Percentiles rank a stretch among this genome's conserved stretches.
phyloP scores from a whole-genome alignment of 805 yeast genomes.

The Yarrowia phangngaensis region DNA sequence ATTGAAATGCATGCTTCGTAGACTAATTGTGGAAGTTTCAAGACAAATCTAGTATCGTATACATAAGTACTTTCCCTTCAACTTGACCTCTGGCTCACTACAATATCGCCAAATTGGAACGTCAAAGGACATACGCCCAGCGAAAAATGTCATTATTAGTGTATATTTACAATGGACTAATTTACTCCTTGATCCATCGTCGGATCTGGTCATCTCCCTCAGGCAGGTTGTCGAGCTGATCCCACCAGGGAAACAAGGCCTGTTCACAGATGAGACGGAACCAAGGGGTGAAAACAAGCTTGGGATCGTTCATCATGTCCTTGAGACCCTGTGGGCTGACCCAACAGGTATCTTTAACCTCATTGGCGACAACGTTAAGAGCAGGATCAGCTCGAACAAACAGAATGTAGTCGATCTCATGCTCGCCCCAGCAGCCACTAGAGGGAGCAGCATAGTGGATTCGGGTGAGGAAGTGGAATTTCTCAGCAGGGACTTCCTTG shows the following conservation, averaged over 20 bases:
- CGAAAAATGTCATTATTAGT: too few relatives aligned
- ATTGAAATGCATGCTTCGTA: too few relatives aligned
- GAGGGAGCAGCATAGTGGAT: slow-evolving; percentile 87
- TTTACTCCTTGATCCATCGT: slow-evolving; percentile 9
- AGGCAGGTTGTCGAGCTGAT: slow-evolving; percentile 49
- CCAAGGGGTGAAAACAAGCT: slow-evolving; percentile 93
- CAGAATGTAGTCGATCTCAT: slow-evolving; percentile 92
- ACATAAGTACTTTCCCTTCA: too few relatives aligned
- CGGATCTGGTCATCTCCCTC: slow-evolving; percentile 25
- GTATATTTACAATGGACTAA: too few relatives aligned
- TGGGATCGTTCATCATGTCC: slow-evolving; percentile 66
- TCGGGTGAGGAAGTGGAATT: slow-evolving; percentile 81
- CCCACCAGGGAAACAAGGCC: slow-evolving; percentile 94
- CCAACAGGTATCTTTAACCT: slow-evolving; percentile 75
- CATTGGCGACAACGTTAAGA: slow-evolving; percentile 63
- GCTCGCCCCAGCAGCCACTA: slow-evolving; percentile 91
- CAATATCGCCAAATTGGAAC: too few relatives aligned
- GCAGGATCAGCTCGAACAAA: slow-evolving; percentile 58
- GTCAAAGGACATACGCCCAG: too few relatives aligned
- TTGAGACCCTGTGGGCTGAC: slow-evolving; percentile 66
- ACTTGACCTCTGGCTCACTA: too few relatives aligned
- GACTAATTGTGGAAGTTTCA: too few relatives aligned
- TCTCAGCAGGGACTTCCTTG: slow-evolving; percentile 49
- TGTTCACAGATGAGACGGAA: slow-evolving; percentile 91
- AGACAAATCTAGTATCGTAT: too few relatives aligned